phyloP scores from a whole-genome alignment of 441 rosid genomes.

The Theobroma grandiflorum region DNA sequence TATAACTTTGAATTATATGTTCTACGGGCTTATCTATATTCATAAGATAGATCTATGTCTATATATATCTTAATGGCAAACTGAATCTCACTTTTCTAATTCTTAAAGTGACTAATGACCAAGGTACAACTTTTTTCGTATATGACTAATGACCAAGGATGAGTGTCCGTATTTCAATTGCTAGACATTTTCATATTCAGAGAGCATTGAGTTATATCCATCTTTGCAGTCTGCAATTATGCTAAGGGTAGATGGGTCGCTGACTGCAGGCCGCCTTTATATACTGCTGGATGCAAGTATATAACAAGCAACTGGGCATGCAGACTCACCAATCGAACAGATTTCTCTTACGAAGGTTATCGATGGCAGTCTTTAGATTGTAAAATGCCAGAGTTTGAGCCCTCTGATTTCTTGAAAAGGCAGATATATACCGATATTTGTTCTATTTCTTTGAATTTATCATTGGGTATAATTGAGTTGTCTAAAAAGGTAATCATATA shows the following conservation, averaged over 20 bases:
- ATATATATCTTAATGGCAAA: no score
- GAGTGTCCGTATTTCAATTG: not conserved
- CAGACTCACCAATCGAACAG: slow-evolving; percentile 68
- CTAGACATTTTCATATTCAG: not conserved
- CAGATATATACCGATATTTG: slow-evolving; percentile 2
- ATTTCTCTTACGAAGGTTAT: slow-evolving; percentile 74
- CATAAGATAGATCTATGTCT: no score
- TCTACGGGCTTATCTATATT: no score
- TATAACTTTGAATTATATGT: no score
- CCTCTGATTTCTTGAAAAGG: slow-evolving; percentile 69
- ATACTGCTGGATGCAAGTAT: slow-evolving; percentile 82
- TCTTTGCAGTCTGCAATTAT: slow-evolving; percentile 73
- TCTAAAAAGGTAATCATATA: not conserved
- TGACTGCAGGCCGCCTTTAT: slow-evolving; percentile 64
- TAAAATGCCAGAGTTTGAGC: slow-evolving; percentile 63
- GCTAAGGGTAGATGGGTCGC: slow-evolving; percentile 83
- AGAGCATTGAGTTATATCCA: not conserved
- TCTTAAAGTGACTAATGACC: no score
- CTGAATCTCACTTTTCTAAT: no score
- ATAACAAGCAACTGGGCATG: slow-evolving; percentile 84
- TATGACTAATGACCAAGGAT: not conserved
- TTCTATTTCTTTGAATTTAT: not conserved
- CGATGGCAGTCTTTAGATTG: slow-evolving; percentile 83
- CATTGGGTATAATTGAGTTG: not conserved
- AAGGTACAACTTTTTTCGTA: slow-evolving; percentile 38